Evolutionary conservation across 768 basidiomycete genomes (phyloP).

Genomic region (Boletellus ananiceps): DNA sequence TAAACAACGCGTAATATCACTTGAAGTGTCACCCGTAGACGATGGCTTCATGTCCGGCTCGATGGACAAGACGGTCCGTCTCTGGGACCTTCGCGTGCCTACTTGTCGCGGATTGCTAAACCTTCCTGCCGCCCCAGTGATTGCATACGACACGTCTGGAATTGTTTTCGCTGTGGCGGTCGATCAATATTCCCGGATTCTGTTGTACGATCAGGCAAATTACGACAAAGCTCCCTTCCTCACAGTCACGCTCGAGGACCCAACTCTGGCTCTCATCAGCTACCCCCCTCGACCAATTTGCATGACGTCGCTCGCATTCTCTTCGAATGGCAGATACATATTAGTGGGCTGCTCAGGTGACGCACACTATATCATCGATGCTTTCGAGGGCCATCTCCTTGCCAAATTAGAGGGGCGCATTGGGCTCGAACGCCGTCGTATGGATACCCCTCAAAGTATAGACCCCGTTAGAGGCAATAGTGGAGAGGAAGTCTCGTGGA

Average conservation of each 20-base stretch:
- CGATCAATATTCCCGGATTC: conserved; percentile 75
- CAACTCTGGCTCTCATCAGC: conserved; percentile 64
- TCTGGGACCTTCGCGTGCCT: conserved; percentile 90
- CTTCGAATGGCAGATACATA: conserved; percentile 83
- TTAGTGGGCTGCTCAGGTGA: conserved; percentile 90
- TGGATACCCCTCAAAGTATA: conserved; percentile 48
- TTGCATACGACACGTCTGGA: conserved; percentile 81
- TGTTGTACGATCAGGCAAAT: conserved; percentile 80
- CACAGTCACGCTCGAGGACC: conserved; percentile 77
- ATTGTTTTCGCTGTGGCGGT: conserved; percentile 84
- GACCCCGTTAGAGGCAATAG: conserved; percentile 75
- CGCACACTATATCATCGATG: conserved; percentile 91
- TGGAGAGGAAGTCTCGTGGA: conserved; percentile 93
- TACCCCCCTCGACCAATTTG: conserved; percentile 85
- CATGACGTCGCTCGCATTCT: conserved; percentile 90
- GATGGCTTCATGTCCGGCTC: conserved; percentile 96
- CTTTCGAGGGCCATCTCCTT: conserved; percentile 79
- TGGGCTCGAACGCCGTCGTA: conserved; percentile 70
- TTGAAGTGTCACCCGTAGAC: conserved; percentile 89
- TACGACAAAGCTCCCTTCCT: conserved; percentile 93
- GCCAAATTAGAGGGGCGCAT: conserved; percentile 82
- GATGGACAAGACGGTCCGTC: conserved; percentile 87
- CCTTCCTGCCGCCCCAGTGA: conserved; percentile 68
- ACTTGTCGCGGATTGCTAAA: conserved; percentile 74
- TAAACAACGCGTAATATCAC: conserved; percentile 79